phyloP scores from a whole-genome alignment of 2,329 filamentous ascomycete species.

The Sordariomycetes sp. region DNA sequence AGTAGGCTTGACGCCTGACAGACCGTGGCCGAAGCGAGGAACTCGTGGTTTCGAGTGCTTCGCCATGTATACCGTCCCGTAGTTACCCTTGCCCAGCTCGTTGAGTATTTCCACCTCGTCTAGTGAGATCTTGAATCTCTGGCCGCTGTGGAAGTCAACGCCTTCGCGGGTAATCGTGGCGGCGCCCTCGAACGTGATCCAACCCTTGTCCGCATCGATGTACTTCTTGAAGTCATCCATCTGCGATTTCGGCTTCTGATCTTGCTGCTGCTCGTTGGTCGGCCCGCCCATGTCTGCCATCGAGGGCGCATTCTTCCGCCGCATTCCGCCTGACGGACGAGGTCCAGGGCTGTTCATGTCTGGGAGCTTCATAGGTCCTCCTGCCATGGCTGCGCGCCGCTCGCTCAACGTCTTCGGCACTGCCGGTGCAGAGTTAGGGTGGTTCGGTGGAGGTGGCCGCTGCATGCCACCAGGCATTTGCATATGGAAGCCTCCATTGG shows the following conservation, averaged over 20 bases:
- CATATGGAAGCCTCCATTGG: slow-evolving; percentile 17
- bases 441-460: slow-evolving; percentile 37
- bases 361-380: slow-evolving; percentile 45
- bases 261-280: slow-evolving; percentile 9
- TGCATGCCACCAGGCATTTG: slow-evolving; percentile 29
- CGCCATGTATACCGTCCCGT: slow-evolving; percentile 96
- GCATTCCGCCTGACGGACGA: slow-evolving; percentile 13
- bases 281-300: slow-evolving; percentile 28
- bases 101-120: slow-evolving; percentile 91
- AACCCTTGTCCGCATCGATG: slow-evolving; percentile 86
- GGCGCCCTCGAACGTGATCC: slow-evolving; percentile 85
- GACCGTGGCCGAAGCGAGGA: slow-evolving; percentile 49
- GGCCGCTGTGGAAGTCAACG: slow-evolving; percentile 85
- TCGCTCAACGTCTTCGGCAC: slow-evolving; percentile 55
- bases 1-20: slow-evolving; percentile 37
- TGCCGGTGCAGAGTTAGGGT: slow-evolving; percentile 44
- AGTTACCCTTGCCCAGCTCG: slow-evolving; percentile 95
- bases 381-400: slow-evolving; percentile 44
- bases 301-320: slow-evolving; percentile 28
- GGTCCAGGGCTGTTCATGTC: slow-evolving; percentile 29
- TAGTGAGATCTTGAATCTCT: slow-evolving; percentile 85
- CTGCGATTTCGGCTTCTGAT: slow-evolving; percentile 33
- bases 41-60: slow-evolving; percentile 62
- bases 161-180: slow-evolving; percentile 82
- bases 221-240: slow-evolving; percentile 62